A percentile compares a stretch with the other conserved stretches of the same genome.
phyloP scores from a whole-genome alignment of 352 stramenopile genomes.

The Globisporangium lucens region DNA sequence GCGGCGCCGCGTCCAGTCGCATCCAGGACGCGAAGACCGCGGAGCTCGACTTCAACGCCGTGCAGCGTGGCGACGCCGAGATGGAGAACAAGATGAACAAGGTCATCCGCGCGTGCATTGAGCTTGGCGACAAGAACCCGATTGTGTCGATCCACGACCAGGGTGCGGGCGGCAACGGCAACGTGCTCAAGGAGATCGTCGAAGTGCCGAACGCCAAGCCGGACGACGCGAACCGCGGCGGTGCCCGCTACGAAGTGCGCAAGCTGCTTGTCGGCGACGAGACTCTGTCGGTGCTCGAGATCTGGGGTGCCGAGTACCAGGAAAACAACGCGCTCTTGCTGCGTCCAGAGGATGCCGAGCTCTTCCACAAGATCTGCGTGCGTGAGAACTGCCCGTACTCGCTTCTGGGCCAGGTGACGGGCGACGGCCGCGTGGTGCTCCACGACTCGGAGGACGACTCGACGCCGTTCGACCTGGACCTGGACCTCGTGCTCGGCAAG shows the following conservation, averaged over 20 bases:
- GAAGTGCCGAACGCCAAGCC: slow-evolving; percentile 84
- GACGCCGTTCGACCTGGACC: slow-evolving; percentile 95
- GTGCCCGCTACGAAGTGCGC: slow-evolving; percentile 93
- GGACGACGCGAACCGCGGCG: slow-evolving; percentile 84
- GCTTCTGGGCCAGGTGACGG: slow-evolving; percentile 94
- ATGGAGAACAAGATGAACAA: slow-evolving; percentile 99
- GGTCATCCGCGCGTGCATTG: slow-evolving; percentile 97
- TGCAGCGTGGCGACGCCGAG: slow-evolving; percentile 99
- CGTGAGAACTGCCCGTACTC: slow-evolving; percentile 97
- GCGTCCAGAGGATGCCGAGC: slow-evolving; percentile 79
- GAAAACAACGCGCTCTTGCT: slow-evolving; percentile 99
- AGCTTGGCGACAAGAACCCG: slow-evolving; percentile 96
- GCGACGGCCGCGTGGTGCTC: slow-evolving; percentile 95
- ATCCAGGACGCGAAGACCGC: slow-evolving; percentile 94
- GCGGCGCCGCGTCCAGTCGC: slow-evolving; percentile 94
- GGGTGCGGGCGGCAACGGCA: slow-evolving; percentile 98
- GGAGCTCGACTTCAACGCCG: slow-evolving; percentile 98
- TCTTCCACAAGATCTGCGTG: slow-evolving; percentile 95
- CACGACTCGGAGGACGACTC: slow-evolving; percentile 94
- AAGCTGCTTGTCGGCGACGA: slow-evolving; percentile 97
- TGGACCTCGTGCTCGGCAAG: slow-evolving; percentile 98
- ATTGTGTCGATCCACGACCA: slow-evolving; percentile 99
- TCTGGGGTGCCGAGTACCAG: slow-evolving; percentile 99
- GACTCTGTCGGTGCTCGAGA: slow-evolving; percentile 98
- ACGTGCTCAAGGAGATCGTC: slow-evolving; percentile 99